Conservation (phyloP, 768 basidiomycete genomes). For the Cantharellus anzutake region DNA sequence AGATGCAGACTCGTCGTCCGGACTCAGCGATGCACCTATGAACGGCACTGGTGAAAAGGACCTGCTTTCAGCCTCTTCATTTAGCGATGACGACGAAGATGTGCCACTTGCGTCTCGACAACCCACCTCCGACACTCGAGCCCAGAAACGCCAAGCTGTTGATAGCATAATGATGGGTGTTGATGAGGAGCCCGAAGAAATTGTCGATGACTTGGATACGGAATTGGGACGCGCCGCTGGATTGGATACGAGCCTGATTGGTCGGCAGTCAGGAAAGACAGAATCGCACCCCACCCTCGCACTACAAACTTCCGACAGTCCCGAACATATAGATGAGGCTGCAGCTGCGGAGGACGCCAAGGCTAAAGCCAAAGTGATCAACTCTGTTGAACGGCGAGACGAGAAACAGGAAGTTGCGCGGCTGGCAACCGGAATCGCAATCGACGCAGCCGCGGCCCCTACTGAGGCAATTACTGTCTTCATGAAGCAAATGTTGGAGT, state of each 20-base stretch:
- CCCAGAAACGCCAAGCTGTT: not conserved
- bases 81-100: conserved; percentile 34
- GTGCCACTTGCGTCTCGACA: conserved; percentile 32
- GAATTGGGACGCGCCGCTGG: not conserved
- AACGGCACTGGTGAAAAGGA: conserved; percentile 31
- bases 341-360: conserved; percentile 1
- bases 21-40: conserved; percentile 22
- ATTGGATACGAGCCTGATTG: not conserved
- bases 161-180: not conserved
- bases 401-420: conserved; percentile 49
- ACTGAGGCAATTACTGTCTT: conserved; percentile 5
- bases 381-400: conserved; percentile 55
- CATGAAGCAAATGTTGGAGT: too few relatives aligned
- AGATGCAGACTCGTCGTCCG: conserved; percentile 14
- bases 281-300: not conserved
- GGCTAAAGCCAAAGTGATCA: conserved; percentile 12
- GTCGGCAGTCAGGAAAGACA: too few relatives aligned
- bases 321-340: conserved; percentile 2
- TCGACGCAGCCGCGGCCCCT: conserved; percentile 34
- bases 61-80: conserved; percentile 29
- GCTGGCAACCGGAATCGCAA: conserved; percentile 61
- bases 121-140: not conserved
- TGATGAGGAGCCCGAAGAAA: not conserved
- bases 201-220: not conserved
- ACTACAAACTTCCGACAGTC: not conserved